Evolutionary conservation across 768 basidiomycete species (phyloP), one percentile per base, ranked within the genome.

Genomic region (Naematelia aurantialba): DNA sequence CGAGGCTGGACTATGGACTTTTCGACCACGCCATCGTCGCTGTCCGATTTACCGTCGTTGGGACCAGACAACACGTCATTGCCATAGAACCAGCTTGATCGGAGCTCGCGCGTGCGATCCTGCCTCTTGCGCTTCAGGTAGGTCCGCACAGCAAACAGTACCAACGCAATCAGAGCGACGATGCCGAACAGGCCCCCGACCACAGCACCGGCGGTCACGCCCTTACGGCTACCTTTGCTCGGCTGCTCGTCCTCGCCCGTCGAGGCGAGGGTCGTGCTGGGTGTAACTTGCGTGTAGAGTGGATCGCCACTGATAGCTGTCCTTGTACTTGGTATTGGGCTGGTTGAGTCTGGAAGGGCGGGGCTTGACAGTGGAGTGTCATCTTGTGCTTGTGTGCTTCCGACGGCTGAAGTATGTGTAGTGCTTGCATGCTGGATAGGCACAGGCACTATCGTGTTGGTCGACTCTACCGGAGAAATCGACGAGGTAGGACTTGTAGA

Each of bases 51-150:
- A 39, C 17, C 34, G 34, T 39, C 34, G 17, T 39, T 39, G 17
- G 34, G 34, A 39, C 34, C 34, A 39, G n/a, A n/a, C n/a, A 39
- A 24, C 1, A 54, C 59, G 42, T 67, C 58, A 0, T 55, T 61
- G 19, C 63, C 69, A 39, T 65, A 66, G 42, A 67, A 70, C 66
- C 69, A 70, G 47, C 61, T 65, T n/a, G 58, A 57, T 34, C 69
- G 25, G 42, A 70, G 24, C 39, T 47, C 42, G 5, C 29, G 50
- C 17, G 63, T 65, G 44, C 59, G 49, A 31, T 67, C 48, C 5
- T 19, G 47, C 45, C 62, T 34, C 19, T 58, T 51, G 21, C 62
- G 29, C 51, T 53, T 56, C 52, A 49, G 64, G 42, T 53, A 63
- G 27, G 44, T 62, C 22, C 66, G 24, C 0, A 68, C 25, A 19